Evolutionary conservation across 495 filamentous ascomycete species (phyloP), one percentile per base, ranked within the genome.

Genomic region (Clavariopsis aquatica): DNA sequence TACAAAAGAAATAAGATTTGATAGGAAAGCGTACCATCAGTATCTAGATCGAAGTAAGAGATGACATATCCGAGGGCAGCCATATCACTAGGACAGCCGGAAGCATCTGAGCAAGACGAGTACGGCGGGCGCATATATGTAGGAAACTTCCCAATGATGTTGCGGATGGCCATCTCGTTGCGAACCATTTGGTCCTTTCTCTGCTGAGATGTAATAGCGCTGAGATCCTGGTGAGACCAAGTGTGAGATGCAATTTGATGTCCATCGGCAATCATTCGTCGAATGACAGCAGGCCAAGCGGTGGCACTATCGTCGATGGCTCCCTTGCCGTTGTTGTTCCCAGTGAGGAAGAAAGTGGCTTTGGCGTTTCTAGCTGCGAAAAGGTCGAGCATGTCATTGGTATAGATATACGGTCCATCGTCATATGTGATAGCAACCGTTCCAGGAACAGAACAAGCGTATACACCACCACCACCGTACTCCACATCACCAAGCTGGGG

Each of bases 41-140:
- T 93, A 72, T 95, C 90, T 20, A 95, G 77, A 64, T 93, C 83
- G 68, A 90, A 92, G 69, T 89, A 83, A 60, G 83, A 77, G 34
- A 86, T 78, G 73, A 93, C 89, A 66, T 95, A 95, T 4, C 91
- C 89, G 49, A 93, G 78, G 9, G 74, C 76, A 17, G 78, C 78
- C 67, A 93, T 74, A 31, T 87, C 83, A 13, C 73, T 76, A 53
- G 83, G 75, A 71, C 90, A 92, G 12, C 76, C 77, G 1, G 78
- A 77, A 23, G 79, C 79, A 0, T 72, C 71, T 28, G 78, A 78
- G 72, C 90, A 93, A 66, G 84, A 87, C 34, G 87, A 89, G 75
- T 87, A 94, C 2, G 90, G 90, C 2, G 90, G 90, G 45, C 88
- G 82, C 88, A 95, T 92, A 72, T 95, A 96, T 0, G 89, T 88